phyloP scores from a whole-genome alignment of 2,329 filamentous ascomycete genomes.

The Alternaria gansuensis region DNA sequence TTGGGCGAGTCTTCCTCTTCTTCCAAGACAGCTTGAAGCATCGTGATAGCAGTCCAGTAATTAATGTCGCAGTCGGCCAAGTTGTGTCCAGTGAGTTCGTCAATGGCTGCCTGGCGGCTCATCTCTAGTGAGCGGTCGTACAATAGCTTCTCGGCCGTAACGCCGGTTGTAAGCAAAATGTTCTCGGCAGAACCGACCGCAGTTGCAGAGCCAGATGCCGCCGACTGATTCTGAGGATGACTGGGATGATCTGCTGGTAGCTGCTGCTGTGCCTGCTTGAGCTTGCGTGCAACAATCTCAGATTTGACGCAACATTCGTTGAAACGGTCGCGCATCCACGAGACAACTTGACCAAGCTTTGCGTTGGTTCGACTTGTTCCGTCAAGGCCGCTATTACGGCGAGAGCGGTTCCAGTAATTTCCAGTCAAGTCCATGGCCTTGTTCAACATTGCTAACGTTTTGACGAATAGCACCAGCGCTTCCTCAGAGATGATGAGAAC shows the following conservation, averaged over 20 bases:
- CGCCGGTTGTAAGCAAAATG: slow-evolving; percentile 83
- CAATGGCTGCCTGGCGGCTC: slow-evolving; percentile 92
- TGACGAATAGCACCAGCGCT: slow-evolving; percentile 94
- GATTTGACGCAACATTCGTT: slow-evolving; percentile 98
- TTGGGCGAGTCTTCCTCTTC: slow-evolving; percentile 70
- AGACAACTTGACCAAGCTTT: slow-evolving; percentile 88
- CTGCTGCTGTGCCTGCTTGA: slow-evolving; percentile 84
- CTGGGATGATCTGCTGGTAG: slow-evolving; percentile 85
- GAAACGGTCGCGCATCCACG: slow-evolving; percentile 93
- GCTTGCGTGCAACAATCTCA: slow-evolving; percentile 87
- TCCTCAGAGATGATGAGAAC: slow-evolving; percentile 90
- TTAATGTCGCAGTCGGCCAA: slow-evolving; percentile 87
- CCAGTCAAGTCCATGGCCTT: slow-evolving; percentile 96
- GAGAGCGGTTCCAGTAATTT: slow-evolving; percentile 86
- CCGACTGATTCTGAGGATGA: slow-evolving; percentile 80
- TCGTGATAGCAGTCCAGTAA: slow-evolving; percentile 90
- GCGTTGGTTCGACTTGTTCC: slow-evolving; percentile 49
- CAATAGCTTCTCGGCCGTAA: slow-evolving; percentile 97
- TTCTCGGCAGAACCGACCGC: slow-evolving; percentile 75
- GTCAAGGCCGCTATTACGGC: slow-evolving; percentile 64
- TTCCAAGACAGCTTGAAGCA: slow-evolving; percentile 94
- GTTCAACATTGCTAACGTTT: slow-evolving; percentile 86
- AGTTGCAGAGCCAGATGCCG: slow-evolving; percentile 65
- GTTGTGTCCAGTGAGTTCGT: slow-evolving; percentile 93
- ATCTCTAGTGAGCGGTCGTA: slow-evolving; percentile 97